Evolutionary conservation across 2,329 filamentous ascomycete genomes (phyloP).

Genomic region (Teratosphaeria nubilosa): DNA sequence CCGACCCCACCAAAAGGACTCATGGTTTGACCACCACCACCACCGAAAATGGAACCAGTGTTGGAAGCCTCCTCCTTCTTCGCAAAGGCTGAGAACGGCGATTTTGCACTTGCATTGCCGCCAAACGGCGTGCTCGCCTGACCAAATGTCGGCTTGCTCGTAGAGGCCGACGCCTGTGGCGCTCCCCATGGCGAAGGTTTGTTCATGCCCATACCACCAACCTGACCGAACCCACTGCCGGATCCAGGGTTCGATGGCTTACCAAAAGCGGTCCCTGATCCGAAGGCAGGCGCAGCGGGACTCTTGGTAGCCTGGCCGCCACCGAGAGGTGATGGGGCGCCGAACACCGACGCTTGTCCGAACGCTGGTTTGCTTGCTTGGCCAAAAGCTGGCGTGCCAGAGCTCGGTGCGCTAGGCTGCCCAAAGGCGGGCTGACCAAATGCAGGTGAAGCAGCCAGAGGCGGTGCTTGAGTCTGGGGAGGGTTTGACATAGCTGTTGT

Average conservation of each 20-base stretch:
- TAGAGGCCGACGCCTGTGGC: background rate
- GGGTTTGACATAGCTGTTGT: background rate
- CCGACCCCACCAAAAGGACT: conserved; percentile 1
- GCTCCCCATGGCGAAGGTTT: conserved; percentile 18
- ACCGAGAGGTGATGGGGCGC: conserved; percentile 10
- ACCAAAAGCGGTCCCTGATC: conserved; percentile 1
- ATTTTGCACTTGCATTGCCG: conserved; percentile 11
- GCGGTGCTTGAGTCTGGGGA: background rate
- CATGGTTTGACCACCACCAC: background rate
- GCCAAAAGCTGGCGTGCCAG: conserved; percentile 15
- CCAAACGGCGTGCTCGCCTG: conserved; percentile 9
- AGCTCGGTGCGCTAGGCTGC: conserved; percentile 2
- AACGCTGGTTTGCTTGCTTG: conserved; percentile 15
- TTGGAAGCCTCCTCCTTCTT: conserved; percentile 7
- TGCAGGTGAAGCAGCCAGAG: conserved; percentile 1
- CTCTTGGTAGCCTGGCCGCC: conserved; percentile 6
- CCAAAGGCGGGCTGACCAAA: conserved; percentile 2
- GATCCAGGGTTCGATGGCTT: conserved; percentile 2
- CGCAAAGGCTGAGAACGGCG: conserved; percentile 25
- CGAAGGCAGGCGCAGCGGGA: conserved; percentile 10
- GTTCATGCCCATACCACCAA: conserved; percentile 14
- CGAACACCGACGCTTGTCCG: background rate
- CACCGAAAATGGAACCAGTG: conserved; percentile 7
- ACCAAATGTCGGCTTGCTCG: conserved; percentile 3
- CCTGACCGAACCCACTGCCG: conserved; percentile 13